Conservation (phyloP, 768 basidiomycete genomes). For the Myochromella boudieri region DNA sequence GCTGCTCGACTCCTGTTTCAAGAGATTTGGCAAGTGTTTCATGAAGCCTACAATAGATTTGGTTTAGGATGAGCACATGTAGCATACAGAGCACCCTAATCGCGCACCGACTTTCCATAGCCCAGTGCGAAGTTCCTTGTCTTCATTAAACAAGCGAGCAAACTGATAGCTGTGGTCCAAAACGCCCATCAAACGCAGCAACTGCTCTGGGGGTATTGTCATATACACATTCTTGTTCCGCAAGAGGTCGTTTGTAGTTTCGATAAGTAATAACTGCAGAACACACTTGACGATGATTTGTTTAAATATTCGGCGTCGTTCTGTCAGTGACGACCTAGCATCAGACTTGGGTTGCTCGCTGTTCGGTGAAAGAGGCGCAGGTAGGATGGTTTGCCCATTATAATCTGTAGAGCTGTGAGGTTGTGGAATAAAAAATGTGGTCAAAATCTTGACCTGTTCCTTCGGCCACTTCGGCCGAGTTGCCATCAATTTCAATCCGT, state of each 20-base stretch:
- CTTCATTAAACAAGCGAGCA: constrained; percentile 95
- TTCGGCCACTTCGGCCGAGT: constrained; percentile 54
- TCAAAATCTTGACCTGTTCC: constrained; percentile 27
- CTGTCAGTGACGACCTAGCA: constrained; percentile 54
- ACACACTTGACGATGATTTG: constrained; percentile 99
- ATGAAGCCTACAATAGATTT: constrained; percentile 77
- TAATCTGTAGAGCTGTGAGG: constrained; percentile 41
- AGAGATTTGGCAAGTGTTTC: constrained; percentile 96
- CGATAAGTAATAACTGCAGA: constrained; percentile 91
- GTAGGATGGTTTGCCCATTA: constrained; percentile 69
- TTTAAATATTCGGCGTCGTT: constrained; percentile 87
- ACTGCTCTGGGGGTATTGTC: constrained; percentile 91
- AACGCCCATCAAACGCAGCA: constrained; percentile 91
- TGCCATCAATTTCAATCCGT: constrained; percentile 77
- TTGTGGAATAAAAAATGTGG: neutral
- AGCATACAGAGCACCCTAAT: neutral
- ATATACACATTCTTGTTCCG: constrained; percentile 90
- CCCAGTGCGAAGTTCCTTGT: constrained; percentile 94
- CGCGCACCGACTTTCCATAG: constrained; percentile 98
- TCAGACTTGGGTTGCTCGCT: constrained; percentile 50
- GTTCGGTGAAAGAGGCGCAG: constrained; percentile 85
- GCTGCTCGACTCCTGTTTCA: constrained; percentile 98
- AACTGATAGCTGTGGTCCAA: constrained; percentile 98
- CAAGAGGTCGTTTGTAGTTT: constrained; percentile 94
- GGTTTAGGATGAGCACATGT: neutral